Evolutionary conservation across 1,139 yeast species (phyloP), one percentile per base, ranked within the genome.

Genomic region (Taphrina pruni): DNA sequence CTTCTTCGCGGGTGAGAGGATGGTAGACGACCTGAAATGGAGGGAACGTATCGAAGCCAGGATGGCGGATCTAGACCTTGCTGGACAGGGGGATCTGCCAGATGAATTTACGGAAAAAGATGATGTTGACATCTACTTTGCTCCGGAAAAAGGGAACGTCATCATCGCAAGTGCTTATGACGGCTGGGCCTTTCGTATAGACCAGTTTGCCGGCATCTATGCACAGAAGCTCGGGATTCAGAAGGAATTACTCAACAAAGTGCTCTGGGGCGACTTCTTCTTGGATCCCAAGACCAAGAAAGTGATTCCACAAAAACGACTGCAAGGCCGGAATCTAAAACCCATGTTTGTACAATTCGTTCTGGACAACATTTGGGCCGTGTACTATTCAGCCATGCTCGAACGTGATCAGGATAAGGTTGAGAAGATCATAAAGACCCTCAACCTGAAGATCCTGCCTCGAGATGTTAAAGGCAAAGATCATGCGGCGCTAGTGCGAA

Each of bases 141-240:
- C 91, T 11, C 99, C 99, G 0, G 92, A 89, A 68, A 85, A 86
- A 75, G 92, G 93, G 77, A 95, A 95, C 76, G 98, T 95, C 6
- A 87, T 95, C 0, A 94, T 95, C 80, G 93, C 97, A 0, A 88
- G 96, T 54, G 99, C 99, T 0, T 82, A 89, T 35, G 99, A 94
- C 78, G 98, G 98, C 4, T 95, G 99, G 99, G 99, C 98, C 0
- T 95, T 95, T 78, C 89, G 92, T 65, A 82, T 95, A 51, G 86
- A 90, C 70, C 97, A 95, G 71, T 89, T 94, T 79, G 90, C 97
- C 6, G 87, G 89, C 70, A 87, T 95, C 52, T 91, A 91, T 76
- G 95, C 89, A 79, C 86, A 87, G 51, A 92, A 91, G 75, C 81
- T 94, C 48, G 97, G 97, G 0, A 89, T 94, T 74, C 89, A 91